phyloP scores from a whole-genome alignment of 805 yeast genomes.

The Candida arabinofermentans region DNA sequence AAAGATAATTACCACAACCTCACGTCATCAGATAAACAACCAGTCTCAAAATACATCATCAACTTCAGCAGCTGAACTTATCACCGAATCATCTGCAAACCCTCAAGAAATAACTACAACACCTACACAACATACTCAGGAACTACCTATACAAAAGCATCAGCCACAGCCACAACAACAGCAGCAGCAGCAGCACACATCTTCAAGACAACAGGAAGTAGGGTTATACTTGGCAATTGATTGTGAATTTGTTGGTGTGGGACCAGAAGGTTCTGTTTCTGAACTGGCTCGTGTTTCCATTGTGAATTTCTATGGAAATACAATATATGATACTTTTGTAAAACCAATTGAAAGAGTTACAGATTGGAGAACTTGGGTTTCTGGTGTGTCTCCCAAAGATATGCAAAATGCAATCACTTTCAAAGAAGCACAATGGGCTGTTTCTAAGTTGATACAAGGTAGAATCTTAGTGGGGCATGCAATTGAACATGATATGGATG shows the following conservation, averaged over 20 bases:
- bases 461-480: slow-evolving; percentile 82
- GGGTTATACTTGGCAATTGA: slow-evolving; percentile 83
- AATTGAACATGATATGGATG: slow-evolving; percentile 69
- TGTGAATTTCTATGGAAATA: slow-evolving; percentile 77
- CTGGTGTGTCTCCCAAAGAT: slow-evolving; percentile 73
- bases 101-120: too few relatives aligned
- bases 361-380: slow-evolving; percentile 91
- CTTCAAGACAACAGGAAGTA: slow-evolving; percentile 33
- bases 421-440: slow-evolving; percentile 58
- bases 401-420: slow-evolving; percentile 67
- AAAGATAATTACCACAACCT: slow-evolving; percentile 6
- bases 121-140: too few relatives aligned
- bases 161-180: neutral
- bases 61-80: neutral
- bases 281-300: slow-evolving; percentile 84
- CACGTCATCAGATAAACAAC: neutral
- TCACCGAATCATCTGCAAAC: too few relatives aligned
- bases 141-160: too few relatives aligned
- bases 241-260: slow-evolving; percentile 94
- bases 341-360: slow-evolving; percentile 71
- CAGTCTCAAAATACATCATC: neutral
- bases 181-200: slow-evolving; percentile 2
- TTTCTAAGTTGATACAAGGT: slow-evolving; percentile 48
- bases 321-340: slow-evolving; percentile 70
- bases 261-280: slow-evolving; percentile 63